These are phyloP conservation scores for Coccomyxa subellipsoidea DNA, from an alignment of 163 green algal species.

Conservation along the genomic window DNA sequence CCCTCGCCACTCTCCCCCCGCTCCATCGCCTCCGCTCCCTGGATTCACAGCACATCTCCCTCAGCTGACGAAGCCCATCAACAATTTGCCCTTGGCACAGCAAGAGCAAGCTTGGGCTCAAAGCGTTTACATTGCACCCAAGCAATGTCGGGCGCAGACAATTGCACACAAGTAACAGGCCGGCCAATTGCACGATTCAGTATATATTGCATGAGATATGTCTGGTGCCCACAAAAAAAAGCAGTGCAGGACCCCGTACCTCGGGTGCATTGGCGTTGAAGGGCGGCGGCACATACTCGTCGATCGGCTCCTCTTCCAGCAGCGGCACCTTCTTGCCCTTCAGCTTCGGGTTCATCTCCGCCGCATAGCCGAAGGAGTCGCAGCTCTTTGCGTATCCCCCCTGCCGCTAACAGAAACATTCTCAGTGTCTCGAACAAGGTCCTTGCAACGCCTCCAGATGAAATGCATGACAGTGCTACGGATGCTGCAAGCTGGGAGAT, in stretches of 20 bases:
- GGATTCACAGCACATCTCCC: neutral
- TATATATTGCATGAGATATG: neutral
- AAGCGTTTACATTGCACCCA: no score
- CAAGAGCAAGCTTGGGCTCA: no score
- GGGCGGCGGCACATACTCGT: neutral
- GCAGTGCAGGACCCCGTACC: neutral
- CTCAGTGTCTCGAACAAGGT: neutral
- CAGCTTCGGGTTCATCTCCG: slow-evolving; percentile 22
- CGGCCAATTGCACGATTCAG: no score
- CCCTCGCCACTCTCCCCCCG: neutral
- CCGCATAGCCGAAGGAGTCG: neutral
- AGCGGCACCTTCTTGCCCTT: slow-evolving; percentile 16
- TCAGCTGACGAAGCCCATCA: no score
- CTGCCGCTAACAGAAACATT: neutral
- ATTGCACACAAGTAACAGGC: no score
- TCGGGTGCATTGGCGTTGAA: slow-evolving; percentile 11
- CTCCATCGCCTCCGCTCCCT: neutral
- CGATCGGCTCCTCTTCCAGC: neutral
- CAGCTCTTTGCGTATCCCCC: neutral
- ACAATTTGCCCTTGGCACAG: no score
- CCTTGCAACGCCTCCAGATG: no score
- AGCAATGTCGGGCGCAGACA: no score
- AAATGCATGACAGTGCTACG: neutral
- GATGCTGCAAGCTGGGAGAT: no score
- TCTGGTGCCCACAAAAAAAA: neutral